These are phyloP conservation scores for Oryza longistaminata DNA, from an alignment of 176 grass and related monocot genomes.

Conservation along the genomic window DNA sequence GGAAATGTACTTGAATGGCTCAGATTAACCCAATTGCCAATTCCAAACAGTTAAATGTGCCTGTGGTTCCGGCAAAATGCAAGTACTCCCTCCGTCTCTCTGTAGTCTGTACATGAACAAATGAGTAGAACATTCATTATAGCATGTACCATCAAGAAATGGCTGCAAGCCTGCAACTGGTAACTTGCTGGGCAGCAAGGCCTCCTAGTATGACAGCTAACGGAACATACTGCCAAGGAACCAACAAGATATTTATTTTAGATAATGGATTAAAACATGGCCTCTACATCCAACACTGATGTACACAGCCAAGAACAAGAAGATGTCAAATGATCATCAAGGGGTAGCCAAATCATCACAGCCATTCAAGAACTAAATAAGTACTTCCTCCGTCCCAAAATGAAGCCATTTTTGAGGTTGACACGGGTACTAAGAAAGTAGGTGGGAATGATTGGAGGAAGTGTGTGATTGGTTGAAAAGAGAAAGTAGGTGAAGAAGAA, in stretches of 20 bases:
- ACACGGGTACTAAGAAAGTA: too few species aligned
- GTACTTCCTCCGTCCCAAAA: too few species aligned
- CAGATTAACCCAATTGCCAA: not conserved
- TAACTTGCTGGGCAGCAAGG: not conserved
- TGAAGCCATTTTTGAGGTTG: too few species aligned
- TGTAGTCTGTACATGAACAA: not conserved
- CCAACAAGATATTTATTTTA: too few species aligned
- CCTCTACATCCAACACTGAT: too few species aligned
- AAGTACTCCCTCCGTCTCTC: not conserved
- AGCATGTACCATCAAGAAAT: not conserved
- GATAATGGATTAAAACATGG: too few species aligned
- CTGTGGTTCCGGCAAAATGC: not conserved
- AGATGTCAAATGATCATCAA: not conserved
- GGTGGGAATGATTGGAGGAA: too few species aligned
- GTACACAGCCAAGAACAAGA: not conserved
- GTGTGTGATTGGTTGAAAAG: too few species aligned
- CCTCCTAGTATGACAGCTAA: not conserved
- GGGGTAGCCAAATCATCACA: conserved; percentile 22
- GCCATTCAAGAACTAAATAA: not conserved
- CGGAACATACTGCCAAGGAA: not conserved
- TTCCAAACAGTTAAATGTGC: not conserved
- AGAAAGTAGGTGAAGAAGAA: too few species aligned
- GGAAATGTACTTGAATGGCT: conserved; percentile 1
- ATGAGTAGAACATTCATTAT: not conserved
- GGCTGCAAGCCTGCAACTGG: not conserved